Evolutionary conservation across 2,329 filamentous ascomycete genomes (phyloP), one percentile per base, ranked within the genome.

Genomic region (Mycogone perniciosa): DNA sequence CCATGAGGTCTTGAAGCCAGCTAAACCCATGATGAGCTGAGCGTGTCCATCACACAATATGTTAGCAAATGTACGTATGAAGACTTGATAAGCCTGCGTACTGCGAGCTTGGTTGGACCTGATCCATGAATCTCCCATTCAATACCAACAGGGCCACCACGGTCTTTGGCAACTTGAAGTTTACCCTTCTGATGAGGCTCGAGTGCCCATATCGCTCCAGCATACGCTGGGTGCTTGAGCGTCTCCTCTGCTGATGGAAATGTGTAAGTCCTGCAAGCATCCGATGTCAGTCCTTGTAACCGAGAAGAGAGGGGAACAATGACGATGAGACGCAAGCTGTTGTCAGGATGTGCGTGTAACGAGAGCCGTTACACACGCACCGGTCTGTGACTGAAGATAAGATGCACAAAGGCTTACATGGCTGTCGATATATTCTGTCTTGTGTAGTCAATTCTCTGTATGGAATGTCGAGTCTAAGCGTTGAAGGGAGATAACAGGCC

Each of bases 11-110:
- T 79, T 76, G 53, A 75, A 76, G 50, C 84, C 83, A 35, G 85
- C 88, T 4, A 95, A 77, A 56, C 89, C 89, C 84, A 89, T 89
- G 60, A 95, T 77, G 71, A 88, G 82, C 88, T 91, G 60, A 43
- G 8, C 7, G 11, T 35, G 34, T 29, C 10, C 1, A 38, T 50
- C 4, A 48, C n/a, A 41, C 5, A 7, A 27, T 20, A 6, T 9
- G 31, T 31, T 33, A 7, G 10, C 31, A 38, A 30, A 37, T 13
- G 8, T 10, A 26, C 4, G 13, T 6, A 13, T 11, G n/a, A 20
- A 13, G 13, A 13, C 13, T n/a, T 13, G 9, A 30, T 8, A 4
- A 29, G 6, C 6, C 9, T 6, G 41, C 85, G 57, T 75, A 93
- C 88, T 60, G 89, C 74, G 56, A 93, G 70, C 71, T 87, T 86